Conservation (phyloP, 805 yeast genomes). For the Starmerella riodocensis region DNA sequence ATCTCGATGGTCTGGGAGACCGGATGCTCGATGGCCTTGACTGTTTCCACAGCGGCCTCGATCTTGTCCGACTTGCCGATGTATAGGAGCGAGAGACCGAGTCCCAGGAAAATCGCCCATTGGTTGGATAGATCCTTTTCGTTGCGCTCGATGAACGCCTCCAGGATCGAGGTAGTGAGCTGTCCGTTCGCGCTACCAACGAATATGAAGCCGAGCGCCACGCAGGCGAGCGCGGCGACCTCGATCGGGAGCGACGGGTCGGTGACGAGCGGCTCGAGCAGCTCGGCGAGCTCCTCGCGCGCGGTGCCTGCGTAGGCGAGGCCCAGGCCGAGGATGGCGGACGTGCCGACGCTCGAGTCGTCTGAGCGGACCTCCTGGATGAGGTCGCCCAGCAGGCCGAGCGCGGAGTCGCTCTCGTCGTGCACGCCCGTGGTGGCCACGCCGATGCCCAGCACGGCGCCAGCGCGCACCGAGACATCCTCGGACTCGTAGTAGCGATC, state of each 20-base stretch:
- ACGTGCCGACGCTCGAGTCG: slow-evolving; percentile 39
- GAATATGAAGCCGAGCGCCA: slow-evolving; percentile 84
- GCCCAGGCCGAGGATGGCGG: slow-evolving; percentile 85
- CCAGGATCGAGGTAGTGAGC: slow-evolving; percentile 80
- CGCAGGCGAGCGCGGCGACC: slow-evolving; percentile 70
- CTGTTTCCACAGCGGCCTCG: slow-evolving; percentile 77
- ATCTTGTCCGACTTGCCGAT: slow-evolving; percentile 92
- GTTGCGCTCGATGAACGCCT: slow-evolving; percentile 77
- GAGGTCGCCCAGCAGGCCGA: slow-evolving; percentile 69
- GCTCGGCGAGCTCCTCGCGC: slow-evolving; percentile 65
- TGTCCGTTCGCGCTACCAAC: slow-evolving; percentile 96
- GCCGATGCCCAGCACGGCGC: slow-evolving; percentile 93
- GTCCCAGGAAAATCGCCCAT: slow-evolving; percentile 80
- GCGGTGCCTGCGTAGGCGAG: slow-evolving; percentile 91
- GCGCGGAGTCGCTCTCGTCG: slow-evolving; percentile 89
- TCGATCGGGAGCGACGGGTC: slow-evolving; percentile 66
- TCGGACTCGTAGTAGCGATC: slow-evolving; percentile 79
- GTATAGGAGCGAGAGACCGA: slow-evolving; percentile 81
- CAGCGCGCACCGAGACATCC: slow-evolving; percentile 71
- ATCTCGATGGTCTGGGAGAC: slow-evolving; percentile 80
- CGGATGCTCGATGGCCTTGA: slow-evolving; percentile 91
- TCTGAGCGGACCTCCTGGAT: slow-evolving; percentile 38
- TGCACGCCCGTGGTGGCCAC: slow-evolving; percentile 83
- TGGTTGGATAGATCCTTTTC: slow-evolving; percentile 63
- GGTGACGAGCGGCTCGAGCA: slow-evolving; percentile 69